A percentile compares a stretch with the other conserved stretches of the same genome.
These are phyloP conservation scores for Boechera retrofracta DNA, from an alignment of 345 rosid species.

Conservation along the genomic window DNA sequence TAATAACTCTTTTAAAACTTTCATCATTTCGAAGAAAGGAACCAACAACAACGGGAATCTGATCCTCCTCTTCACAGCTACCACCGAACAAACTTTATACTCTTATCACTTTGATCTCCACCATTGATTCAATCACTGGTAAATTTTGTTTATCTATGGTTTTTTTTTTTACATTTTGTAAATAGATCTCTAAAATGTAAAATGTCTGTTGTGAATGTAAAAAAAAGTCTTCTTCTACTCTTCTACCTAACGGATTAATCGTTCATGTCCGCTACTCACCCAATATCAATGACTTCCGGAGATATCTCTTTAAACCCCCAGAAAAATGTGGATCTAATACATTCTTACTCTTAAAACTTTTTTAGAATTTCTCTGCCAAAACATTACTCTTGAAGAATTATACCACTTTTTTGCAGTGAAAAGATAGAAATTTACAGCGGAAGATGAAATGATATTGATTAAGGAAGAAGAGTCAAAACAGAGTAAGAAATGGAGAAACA, in stretches of 20 bases:
- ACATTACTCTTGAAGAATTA: neutral
- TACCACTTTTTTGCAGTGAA: slow-evolving; percentile 1
- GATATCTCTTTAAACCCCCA: slow-evolving; percentile 26
- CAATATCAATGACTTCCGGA: slow-evolving; percentile 25
- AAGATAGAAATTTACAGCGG: neutral
- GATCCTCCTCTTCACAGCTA: slow-evolving; percentile 32
- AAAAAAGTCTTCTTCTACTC: neutral
- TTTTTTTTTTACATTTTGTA: neutral
- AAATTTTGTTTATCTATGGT: neutral
- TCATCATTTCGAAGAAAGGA: slow-evolving; percentile 35
- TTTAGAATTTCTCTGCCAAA: neutral
- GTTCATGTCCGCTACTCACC: slow-evolving; percentile 12
- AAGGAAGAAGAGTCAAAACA: slow-evolving; percentile 22
- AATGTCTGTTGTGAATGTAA: slow-evolving; percentile 2
- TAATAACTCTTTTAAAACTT: neutral
- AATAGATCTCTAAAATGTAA: neutral
- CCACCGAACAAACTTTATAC: slow-evolving; percentile 14
- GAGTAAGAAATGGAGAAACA: slow-evolving; percentile 35
- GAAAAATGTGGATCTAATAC: slow-evolving; percentile 36
- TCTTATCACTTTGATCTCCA: slow-evolving; percentile 15
- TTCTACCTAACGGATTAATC: slow-evolving; percentile 8
- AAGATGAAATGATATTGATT: slow-evolving; percentile 5
- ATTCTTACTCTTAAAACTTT: neutral
- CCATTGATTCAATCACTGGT: slow-evolving; percentile 4
- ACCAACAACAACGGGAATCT: slow-evolving; percentile 26